phyloP scores from a whole-genome alignment of 371 early-diverging fungal genomes.

The Circinella minor region DNA sequence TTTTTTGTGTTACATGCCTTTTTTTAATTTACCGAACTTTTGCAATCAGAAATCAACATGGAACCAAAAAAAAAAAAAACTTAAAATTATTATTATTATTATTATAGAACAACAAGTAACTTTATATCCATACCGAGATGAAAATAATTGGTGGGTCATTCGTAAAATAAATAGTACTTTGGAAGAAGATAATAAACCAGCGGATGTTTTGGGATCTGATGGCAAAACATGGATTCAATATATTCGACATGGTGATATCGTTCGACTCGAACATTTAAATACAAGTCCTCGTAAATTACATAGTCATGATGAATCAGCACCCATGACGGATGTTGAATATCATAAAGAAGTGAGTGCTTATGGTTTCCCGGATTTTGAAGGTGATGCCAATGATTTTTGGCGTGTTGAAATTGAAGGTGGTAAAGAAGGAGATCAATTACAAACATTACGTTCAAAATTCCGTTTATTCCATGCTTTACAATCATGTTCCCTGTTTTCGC shows the following conservation, averaged over 20 bases:
- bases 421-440: conserved; percentile 52
- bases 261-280: conserved; percentile 61
- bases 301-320: conserved; percentile 63
- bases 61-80: too few relatives aligned
- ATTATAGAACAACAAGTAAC: conserved; percentile 91
- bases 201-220: conserved; percentile 43
- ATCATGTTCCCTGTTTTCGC: conserved; percentile 81
- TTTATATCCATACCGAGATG: conserved; percentile 85
- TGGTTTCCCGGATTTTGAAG: conserved; percentile 51
- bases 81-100: conserved; percentile 6
- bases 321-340: conserved; percentile 86
- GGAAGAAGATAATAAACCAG: conserved; percentile 45
- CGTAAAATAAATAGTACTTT: conserved; percentile 50
- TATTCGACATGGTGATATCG: conserved; percentile 58
- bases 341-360: conserved; percentile 85
- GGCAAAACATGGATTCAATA: conserved; percentile 45
- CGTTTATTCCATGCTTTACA: conserved; percentile 76
- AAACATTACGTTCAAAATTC: conserved; percentile 70
- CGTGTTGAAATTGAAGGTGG: conserved; percentile 65
- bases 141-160: conserved; percentile 87
- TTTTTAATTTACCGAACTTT: too few relatives aligned
- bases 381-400: conserved; percentile 77
- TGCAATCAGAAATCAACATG: too few relatives aligned
- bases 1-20: conserved; percentile 7
- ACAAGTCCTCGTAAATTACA: conserved; percentile 52